These are phyloP conservation scores for Cytospora mali DNA, from an alignment of 2,329 filamentous ascomycete genomes.

Conservation along the genomic window DNA sequence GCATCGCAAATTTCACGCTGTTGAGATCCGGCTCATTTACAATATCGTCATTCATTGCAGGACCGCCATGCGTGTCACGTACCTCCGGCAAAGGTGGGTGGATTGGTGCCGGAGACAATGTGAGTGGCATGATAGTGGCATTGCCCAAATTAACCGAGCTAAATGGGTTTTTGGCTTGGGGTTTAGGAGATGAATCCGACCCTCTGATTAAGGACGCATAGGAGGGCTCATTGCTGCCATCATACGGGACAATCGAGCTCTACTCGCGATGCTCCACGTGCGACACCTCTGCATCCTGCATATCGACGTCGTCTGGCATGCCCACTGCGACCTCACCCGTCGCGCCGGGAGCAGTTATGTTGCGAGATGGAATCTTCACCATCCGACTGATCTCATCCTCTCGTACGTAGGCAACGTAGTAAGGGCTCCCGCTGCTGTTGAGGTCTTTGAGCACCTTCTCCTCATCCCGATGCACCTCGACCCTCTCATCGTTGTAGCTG, in stretches of 20 bases:
- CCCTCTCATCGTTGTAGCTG: constrained; percentile 88
- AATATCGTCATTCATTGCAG: background rate
- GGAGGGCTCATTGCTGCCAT: background rate
- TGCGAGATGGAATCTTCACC: constrained; percentile 29
- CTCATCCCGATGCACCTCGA: constrained; percentile 68
- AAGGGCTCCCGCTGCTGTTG: constrained; percentile 70
- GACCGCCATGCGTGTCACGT: background rate
- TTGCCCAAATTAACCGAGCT: background rate
- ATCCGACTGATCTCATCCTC: constrained; percentile 34
- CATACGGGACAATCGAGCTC: constrained; percentile 9
- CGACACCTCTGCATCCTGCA: constrained; percentile 20
- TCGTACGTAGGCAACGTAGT: constrained; percentile 42
- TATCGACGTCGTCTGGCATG: constrained; percentile 7
- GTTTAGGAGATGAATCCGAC: background rate
- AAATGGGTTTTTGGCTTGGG: background rate
- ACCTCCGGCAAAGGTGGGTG: background rate
- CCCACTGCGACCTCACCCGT: constrained; percentile 5
- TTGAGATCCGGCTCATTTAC: background rate
- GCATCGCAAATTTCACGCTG: too few relatives aligned
- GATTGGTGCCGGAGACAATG: background rate
- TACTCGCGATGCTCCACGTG: constrained; percentile 22
- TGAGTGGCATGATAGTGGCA: background rate
- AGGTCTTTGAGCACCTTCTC: constrained; percentile 70
- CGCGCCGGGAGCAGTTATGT: background rate
- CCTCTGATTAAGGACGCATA: background rate